Evolutionary conservation across 148 eudicot genomes (phyloP).

Genomic region (Fallopia convolvulus): DNA sequence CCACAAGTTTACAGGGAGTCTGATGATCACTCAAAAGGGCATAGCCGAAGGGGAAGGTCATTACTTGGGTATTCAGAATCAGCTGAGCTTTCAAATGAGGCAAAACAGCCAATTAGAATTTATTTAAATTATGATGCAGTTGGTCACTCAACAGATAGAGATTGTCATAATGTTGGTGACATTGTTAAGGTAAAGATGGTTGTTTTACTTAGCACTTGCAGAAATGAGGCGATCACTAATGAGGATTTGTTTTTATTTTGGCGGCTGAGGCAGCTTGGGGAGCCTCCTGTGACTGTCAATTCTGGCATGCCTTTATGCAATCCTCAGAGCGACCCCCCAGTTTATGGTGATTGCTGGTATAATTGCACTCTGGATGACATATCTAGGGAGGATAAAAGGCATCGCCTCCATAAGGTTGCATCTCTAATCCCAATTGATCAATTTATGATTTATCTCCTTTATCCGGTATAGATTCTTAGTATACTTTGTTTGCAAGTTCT

Average conservation of each 20-base stretch:
- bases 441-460: not conserved
- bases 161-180: conserved; percentile 78
- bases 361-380: conserved; percentile 88
- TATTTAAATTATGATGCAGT: conserved; percentile 97
- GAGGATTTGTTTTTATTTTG: not conserved
- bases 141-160: conserved; percentile 92
- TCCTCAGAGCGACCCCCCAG: conserved; percentile 74
- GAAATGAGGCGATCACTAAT: not conserved
- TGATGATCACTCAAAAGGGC: conserved; percentile 31
- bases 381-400: conserved; percentile 80
- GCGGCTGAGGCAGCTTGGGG: conserved; percentile 60
- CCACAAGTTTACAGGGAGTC: conserved; percentile 77
- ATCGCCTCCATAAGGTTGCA: conserved; percentile 79
- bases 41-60: conserved; percentile 53
- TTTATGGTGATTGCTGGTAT: conserved; percentile 94
- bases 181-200: conserved; percentile 64
- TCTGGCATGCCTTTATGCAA: conserved; percentile 61
- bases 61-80: conserved; percentile 47
- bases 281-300: conserved; percentile 59
- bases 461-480: not conserved
- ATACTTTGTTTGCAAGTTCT: not conserved
- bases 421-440: not conserved
- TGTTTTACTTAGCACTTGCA: not conserved
- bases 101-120: conserved; percentile 78
- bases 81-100: conserved; percentile 32